Conservation (phyloP, 1,139 yeast genomes). For the Taphrina flavorubra region DNA sequence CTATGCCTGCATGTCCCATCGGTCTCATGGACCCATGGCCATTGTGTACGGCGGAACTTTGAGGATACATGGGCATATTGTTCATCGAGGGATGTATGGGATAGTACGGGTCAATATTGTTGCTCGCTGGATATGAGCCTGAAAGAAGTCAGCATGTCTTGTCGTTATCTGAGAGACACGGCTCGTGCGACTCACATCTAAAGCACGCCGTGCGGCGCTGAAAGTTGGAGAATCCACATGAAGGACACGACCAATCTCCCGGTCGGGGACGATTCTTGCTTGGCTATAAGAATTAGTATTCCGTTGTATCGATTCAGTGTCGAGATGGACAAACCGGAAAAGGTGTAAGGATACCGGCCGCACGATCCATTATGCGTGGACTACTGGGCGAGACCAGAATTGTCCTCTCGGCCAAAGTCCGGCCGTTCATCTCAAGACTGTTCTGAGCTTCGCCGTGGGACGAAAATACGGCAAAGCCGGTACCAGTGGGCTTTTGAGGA, state of each 20-base stretch:
- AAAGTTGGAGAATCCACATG: constrained; percentile 93
- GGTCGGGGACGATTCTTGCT: constrained; percentile 92
- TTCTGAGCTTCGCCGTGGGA: constrained; percentile 87
- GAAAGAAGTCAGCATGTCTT: too few relatives aligned
- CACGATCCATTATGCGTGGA: constrained; percentile 73
- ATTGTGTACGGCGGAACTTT: not conserved
- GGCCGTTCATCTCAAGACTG: constrained; percentile 77
- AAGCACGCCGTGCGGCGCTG: constrained; percentile 94
- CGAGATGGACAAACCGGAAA: constrained; percentile 59
- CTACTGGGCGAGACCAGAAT: constrained; percentile 90
- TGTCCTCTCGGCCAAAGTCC: constrained; percentile 72
- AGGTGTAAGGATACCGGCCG: constrained; percentile 77
- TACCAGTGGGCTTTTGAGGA: constrained; percentile 57
- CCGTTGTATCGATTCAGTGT: not conserved
- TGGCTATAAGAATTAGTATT: constrained; percentile 50
- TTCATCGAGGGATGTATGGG: constrained; percentile 32
- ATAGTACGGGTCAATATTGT: constrained; percentile 41
- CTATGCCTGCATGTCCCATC: constrained; percentile 8
- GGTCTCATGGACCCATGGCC: constrained; percentile 10
- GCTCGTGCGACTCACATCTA: constrained; percentile 69
- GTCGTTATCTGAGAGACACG: constrained; percentile 59
- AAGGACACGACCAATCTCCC: constrained; percentile 97
- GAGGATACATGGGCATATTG: constrained; percentile 16
- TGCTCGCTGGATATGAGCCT: constrained; percentile 33
- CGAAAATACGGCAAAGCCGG: constrained; percentile 85